A percentile compares a stretch with the other conserved stretches of the same genome.
Conservation (phyloP, 306 rosid genomes). For the Spatholobus suberectus region DNA sequence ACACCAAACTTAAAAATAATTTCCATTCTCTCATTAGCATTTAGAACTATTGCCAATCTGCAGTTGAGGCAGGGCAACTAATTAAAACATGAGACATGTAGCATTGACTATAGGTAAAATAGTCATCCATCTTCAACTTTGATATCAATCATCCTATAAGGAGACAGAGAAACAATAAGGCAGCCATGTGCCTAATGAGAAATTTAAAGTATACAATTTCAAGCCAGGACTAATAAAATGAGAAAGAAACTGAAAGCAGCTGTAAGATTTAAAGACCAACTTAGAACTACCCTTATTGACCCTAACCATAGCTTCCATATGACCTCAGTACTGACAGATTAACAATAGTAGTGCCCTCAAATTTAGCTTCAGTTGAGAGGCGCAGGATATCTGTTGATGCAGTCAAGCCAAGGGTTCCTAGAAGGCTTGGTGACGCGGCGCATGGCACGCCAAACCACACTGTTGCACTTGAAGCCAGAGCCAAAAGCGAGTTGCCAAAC, state of each 20-base stretch:
- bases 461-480: constrained; percentile 96
- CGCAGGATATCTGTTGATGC: constrained; percentile 70
- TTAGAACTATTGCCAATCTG: no score
- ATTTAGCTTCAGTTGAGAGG: not conserved
- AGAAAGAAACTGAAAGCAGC: constrained; percentile 15
- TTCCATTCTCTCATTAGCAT: no score
- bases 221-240: constrained; percentile 17
- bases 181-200: constrained; percentile 13
- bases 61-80: constrained; percentile 34
- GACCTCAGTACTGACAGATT: not conserved
- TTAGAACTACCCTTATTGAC: constrained; percentile 37
- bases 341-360: not conserved
- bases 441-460: constrained; percentile 83
- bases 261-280: constrained; percentile 16
- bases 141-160: constrained; percentile 25
- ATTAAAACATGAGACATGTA: not conserved
- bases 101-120: constrained; percentile 5
- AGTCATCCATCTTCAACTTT: constrained; percentile 23
- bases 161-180: constrained; percentile 29
- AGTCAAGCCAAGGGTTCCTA: constrained; percentile 79
- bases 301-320: constrained; percentile 31
- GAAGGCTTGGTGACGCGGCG: constrained; percentile 63
- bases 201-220: constrained; percentile 31
- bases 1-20: no score
- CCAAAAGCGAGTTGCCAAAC: constrained; percentile 96